These are phyloP conservation scores for Senecio squalidus DNA, from an alignment of 140 eudicot genomes.

Conservation along the genomic window DNA sequence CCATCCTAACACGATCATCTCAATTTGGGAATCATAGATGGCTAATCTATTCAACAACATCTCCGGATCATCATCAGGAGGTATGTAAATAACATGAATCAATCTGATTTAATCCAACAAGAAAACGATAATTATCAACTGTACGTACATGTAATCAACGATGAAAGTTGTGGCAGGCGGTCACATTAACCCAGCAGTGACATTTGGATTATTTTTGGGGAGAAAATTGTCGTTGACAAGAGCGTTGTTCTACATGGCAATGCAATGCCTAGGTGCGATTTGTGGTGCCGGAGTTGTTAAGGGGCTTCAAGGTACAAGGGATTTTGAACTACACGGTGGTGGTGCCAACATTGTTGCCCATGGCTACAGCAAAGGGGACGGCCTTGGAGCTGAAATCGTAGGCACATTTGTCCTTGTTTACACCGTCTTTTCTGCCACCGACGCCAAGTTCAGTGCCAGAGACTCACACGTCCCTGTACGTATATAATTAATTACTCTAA, in stretches of 20 bases:
- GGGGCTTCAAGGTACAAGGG: conserved; percentile 42
- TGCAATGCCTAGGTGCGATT: conserved; percentile 74
- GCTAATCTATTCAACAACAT: too few relatives aligned
- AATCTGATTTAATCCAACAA: too few relatives aligned
- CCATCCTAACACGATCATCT: too few relatives aligned
- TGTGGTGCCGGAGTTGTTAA: conserved; percentile 75
- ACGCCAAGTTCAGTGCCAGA: conserved; percentile 76
- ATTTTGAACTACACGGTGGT: conserved; percentile 45
- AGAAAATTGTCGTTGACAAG: conserved; percentile 66
- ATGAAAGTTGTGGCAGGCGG: conserved; percentile 82
- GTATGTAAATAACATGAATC: too few relatives aligned
- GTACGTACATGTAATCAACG: too few relatives aligned
- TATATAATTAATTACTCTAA: not conserved
- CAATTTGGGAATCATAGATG: too few relatives aligned
- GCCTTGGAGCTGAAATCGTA: conserved; percentile 63
- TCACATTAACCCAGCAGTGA: conserved; percentile 81
- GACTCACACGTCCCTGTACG: conserved; percentile 83
- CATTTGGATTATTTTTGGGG: conserved; percentile 66
- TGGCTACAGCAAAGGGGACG: conserved; percentile 60
- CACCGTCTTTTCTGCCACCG: conserved; percentile 85
- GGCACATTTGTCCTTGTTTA: conserved; percentile 69
- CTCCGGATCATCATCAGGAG: too few relatives aligned
- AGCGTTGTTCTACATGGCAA: conserved; percentile 64
- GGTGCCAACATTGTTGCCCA: conserved; percentile 58
- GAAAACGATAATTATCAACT: too few relatives aligned